Evolutionary conservation across 2,329 filamentous ascomycete genomes (phyloP).

Genomic region (Talaromyces sp.): DNA sequence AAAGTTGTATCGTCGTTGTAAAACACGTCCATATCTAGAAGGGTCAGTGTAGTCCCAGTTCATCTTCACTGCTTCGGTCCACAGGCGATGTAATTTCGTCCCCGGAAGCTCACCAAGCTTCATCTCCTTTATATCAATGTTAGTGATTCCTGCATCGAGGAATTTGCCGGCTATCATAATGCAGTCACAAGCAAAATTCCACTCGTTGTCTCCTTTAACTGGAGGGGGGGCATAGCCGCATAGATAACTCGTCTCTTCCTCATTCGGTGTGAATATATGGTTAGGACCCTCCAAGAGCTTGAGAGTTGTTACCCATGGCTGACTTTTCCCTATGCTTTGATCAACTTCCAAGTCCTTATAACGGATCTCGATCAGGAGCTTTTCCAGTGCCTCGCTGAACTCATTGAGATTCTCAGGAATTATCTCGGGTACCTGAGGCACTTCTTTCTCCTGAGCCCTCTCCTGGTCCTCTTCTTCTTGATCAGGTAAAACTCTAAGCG

Average conservation of each 20-base stretch:
- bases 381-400: constrained; percentile 3
- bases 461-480: neutral
- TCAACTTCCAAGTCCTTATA: constrained; percentile 3
- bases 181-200: constrained; percentile 21
- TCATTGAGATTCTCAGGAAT: neutral
- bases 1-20: neutral
- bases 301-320: neutral
- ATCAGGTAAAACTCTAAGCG: neutral
- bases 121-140: constrained; percentile 19
- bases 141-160: constrained; percentile 32
- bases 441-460: neutral
- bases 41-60: neutral
- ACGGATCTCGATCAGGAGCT: constrained; percentile 2
- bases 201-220: neutral
- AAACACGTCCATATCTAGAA: neutral
- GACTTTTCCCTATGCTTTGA: neutral
- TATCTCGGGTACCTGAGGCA: neutral
- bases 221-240: constrained; percentile 1
- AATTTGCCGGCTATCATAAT: constrained; percentile 31
- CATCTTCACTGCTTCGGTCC: neutral
- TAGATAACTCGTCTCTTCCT: neutral
- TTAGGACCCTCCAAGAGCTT: neutral
- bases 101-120: constrained; percentile 17
- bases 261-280: neutral
- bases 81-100: neutral